Conservation (phyloP, 495 filamentous ascomycete species). For the Xylaria intraflava region DNA sequence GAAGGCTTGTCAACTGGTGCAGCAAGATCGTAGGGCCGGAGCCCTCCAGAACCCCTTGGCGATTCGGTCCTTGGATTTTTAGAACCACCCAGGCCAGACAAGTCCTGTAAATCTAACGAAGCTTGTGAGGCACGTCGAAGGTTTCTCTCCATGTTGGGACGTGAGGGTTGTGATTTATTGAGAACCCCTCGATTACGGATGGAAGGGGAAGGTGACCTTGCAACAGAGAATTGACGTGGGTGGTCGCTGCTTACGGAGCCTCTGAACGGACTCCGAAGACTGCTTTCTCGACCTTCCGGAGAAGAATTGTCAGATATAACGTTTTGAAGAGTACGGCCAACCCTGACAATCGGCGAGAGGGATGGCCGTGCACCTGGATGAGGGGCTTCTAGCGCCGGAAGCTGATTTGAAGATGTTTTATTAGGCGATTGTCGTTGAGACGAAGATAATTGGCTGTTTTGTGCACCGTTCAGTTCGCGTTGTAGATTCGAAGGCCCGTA, state of each 20-base stretch:
- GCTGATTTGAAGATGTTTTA: conserved; percentile 17
- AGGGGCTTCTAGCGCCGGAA: conserved; percentile 18
- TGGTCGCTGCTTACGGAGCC: conserved; percentile 30
- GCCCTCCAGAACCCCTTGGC: background rate
- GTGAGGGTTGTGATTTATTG: conserved; percentile 9
- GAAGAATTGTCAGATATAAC: conserved; percentile 48
- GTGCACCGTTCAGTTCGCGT: conserved; percentile 22
- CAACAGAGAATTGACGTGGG: conserved; percentile 9
- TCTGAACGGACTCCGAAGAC: conserved; percentile 47
- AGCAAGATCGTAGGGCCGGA: background rate
- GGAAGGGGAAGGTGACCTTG: conserved; percentile 18
- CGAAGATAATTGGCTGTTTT: conserved; percentile 25
- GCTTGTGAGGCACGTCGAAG: background rate
- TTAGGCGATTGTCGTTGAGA: conserved; percentile 26
- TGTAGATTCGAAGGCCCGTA: conserved; percentile 19
- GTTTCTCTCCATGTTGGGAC: conserved; percentile 7
- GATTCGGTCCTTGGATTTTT: conserved; percentile 16
- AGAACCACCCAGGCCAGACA: conserved; percentile 25
- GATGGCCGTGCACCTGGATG: conserved; percentile 27
- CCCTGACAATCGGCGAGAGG: conserved; percentile 47
- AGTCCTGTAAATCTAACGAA: conserved; percentile 23
- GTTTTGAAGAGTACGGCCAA: conserved; percentile 44
- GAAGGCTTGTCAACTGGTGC: conserved; percentile 1
- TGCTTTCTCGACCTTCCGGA: conserved; percentile 37
- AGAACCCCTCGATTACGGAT: conserved; percentile 4